Conservation (phyloP, 139 green algal species). For the Tetraselmis striata region DNA sequence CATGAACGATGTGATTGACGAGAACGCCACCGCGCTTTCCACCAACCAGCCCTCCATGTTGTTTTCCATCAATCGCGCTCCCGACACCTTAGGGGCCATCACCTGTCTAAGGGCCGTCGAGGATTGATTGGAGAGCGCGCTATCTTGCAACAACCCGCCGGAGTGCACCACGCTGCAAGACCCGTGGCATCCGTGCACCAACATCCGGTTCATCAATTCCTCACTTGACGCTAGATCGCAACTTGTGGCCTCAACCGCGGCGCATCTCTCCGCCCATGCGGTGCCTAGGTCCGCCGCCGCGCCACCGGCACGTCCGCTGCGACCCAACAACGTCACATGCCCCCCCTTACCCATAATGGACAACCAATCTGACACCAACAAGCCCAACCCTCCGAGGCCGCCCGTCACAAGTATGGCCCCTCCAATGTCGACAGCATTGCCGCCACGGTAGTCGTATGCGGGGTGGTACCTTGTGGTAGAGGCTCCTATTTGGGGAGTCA, state of each 20-base stretch:
- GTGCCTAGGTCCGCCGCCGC: background rate
- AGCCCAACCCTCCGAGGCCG: conserved; percentile 65
- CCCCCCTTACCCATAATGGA: conserved; percentile 39
- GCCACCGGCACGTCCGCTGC: background rate
- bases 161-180: conserved; percentile 43
- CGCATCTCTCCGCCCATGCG: background rate
- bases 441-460: background rate
- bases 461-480: background rate
- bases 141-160: conserved; percentile 53
- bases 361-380: conserved; percentile 53
- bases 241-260: background rate
- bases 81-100: conserved; percentile 24
- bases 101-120: conserved; percentile 1
- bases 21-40: conserved; percentile 51
- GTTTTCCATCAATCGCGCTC: background rate
- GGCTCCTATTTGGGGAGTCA: background rate
- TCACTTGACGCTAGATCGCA: background rate
- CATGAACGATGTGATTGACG: conserved; percentile 44
- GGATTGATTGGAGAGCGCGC: conserved; percentile 37
- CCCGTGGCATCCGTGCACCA: background rate
- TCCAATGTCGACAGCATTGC: background rate
- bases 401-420: conserved; percentile 49
- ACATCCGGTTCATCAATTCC: background rate
- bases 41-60: background rate
- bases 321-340: background rate